A percentile compares a stretch with the other conserved stretches of the same genome.
phyloP scores from a whole-genome alignment of 192 early-diverging fungal species.

The Backusella westeae region DNA sequence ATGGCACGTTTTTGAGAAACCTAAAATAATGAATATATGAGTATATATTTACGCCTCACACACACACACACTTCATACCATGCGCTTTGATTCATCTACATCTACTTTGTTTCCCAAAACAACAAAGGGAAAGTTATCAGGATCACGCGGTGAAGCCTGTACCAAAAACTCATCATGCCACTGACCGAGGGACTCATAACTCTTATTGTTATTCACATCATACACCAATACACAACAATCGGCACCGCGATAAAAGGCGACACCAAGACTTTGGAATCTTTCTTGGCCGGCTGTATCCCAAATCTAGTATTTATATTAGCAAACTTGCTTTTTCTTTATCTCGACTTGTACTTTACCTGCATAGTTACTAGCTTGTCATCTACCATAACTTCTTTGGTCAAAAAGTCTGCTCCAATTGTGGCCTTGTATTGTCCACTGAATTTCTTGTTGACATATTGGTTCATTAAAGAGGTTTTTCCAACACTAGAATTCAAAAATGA shows the following conservation, averaged over 20 bases:
- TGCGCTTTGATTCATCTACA: slow-evolving; percentile 88
- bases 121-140: slow-evolving; percentile 99
- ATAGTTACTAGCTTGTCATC: slow-evolving; percentile 95
- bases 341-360: slow-evolving; percentile 56
- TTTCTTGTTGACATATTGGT: slow-evolving; percentile 98
- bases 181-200: slow-evolving; percentile 91
- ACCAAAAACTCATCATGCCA: slow-evolving; percentile 99
- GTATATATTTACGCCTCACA: too few species aligned
- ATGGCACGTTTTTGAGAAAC: slow-evolving; percentile 95
- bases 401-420: slow-evolving; percentile 95
- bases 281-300: slow-evolving; percentile 99
- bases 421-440: slow-evolving; percentile 99
- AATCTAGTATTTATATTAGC: slow-evolving; percentile 55
- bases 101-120: slow-evolving; percentile 99
- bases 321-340: not conserved
- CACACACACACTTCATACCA: slow-evolving; percentile 48
- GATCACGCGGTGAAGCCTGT: slow-evolving; percentile 90
- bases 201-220: slow-evolving; percentile 93
- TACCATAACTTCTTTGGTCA: slow-evolving; percentile 95
- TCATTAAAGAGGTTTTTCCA: slow-evolving; percentile 99
- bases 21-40: slow-evolving; percentile 33
- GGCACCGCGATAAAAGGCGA: slow-evolving; percentile 98
- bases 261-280: slow-evolving; percentile 96
- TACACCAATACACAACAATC: slow-evolving; percentile 98
- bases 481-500: slow-evolving; percentile 50